Evolutionary conservation across 805 yeast species (phyloP).

Genomic region (Priceomyces castillae): DNA sequence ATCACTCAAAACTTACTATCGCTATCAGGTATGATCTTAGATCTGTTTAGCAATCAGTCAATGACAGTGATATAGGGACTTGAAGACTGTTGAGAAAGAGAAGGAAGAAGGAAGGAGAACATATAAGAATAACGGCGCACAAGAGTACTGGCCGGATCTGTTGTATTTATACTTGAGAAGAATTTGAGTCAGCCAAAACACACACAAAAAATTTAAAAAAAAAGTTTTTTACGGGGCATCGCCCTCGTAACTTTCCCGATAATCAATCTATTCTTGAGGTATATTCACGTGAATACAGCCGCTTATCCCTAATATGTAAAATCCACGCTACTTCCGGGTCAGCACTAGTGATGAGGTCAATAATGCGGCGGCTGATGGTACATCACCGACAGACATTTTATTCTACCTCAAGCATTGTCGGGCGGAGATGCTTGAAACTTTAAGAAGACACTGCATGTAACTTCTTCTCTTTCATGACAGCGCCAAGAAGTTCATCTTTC

Average conservation of each 20-base stretch:
- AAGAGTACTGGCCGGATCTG: background rate
- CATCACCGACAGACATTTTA: too few species aligned
- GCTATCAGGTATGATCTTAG: constrained; percentile 4
- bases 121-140: background rate
- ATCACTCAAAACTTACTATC: constrained; percentile 7
- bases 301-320: too few species aligned
- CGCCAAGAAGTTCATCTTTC: too few species aligned
- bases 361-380: background rate
- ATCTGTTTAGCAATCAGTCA: constrained; percentile 5
- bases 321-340: too few species aligned
- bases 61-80: constrained; percentile 20
- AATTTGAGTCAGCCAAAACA: too few species aligned
- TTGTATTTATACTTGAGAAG: background rate
- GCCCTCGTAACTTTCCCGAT: constrained; percentile 1
- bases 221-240: background rate
- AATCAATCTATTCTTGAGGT: too few species aligned
- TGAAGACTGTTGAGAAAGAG: constrained; percentile 38
- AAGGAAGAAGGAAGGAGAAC: constrained; percentile 19
- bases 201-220: background rate
- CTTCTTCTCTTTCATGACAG: too few species aligned
- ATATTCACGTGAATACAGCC: too few species aligned
- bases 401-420: background rate
- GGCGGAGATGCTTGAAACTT: background rate
- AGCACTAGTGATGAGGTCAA: constrained; percentile 1
- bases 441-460: background rate